Evolutionary conservation across 1,284 basidiomycete genomes (phyloP), one percentile per base, ranked within the genome.

Genomic region (Grifola frondosa): DNA sequence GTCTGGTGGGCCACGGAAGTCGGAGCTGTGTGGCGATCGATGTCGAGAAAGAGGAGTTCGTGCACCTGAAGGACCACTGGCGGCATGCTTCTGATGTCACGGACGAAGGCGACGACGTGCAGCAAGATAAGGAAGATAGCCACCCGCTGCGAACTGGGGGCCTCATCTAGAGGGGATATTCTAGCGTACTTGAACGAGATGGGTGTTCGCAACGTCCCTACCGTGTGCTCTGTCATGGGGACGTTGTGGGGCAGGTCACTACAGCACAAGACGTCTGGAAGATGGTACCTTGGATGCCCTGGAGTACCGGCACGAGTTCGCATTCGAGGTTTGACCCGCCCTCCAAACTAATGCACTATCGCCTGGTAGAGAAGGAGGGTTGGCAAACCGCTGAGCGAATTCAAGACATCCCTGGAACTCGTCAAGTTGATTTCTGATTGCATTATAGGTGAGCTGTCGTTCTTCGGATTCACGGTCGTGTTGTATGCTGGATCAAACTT

Each of bases 41-140:
- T 3, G 37, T 21, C 7, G 19, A 30, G 9, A 15, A 35, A 7
- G 6, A 15, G 6, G 13, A 20, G n/a, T 28, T 49, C 32, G 24
- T 35, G 3, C 42, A 45, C 13, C 23, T 49, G 22, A 49, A 49
- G 32, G 48, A 49, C 28, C 34, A 40, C 6, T 49, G 48, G 48
- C 48, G 48, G 12, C 29, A 45, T 11, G 40, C 25, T 2, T 17
- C 25, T 11, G 17, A 16, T 3, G 25, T 21, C 5, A 30, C 42
- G 5, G 25, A 30, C 1, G 20, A 40, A 13, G 25, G 20, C 15
- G 37, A 45, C 15, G 32, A 42, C 11, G n/a, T n/a, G n/a, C n/a
- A n/a, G n/a, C n/a, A n/a, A n/a, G n/a, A n/a, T n/a, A n/a, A n/a
- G n/a, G 26, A 16, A 11, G n/a, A n/a, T n/a, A n/a, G n/a, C n/a